Evolutionary conservation across 257 asterid species (phyloP).

Genomic region (Nyctanthes arbortristis): DNA sequence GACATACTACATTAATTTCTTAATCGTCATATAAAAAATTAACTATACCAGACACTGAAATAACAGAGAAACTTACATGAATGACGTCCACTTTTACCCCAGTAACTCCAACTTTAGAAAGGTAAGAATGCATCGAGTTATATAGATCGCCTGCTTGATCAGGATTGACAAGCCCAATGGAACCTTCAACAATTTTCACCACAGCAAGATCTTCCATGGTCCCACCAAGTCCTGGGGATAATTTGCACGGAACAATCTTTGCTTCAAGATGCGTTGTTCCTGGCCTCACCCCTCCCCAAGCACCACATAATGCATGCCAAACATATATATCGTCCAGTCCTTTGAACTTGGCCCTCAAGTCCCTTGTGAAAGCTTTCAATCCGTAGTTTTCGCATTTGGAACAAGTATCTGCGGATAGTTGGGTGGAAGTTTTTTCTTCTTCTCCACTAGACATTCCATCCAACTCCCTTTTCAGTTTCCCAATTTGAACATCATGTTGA

Average conservation of each 20-base stretch:
- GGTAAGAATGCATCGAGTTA: conserved; percentile 29
- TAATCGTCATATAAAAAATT: not conserved
- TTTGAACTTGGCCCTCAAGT: conserved; percentile 17
- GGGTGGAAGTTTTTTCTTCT: not conserved
- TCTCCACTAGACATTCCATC: conserved; percentile 22
- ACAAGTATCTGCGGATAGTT: not conserved
- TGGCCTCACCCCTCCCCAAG: conserved; percentile 31
- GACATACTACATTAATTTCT: not conserved
- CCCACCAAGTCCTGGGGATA: too few species aligned
- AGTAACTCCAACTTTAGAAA: conserved; percentile 26
- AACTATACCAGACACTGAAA: not conserved
- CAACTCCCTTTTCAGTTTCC: conserved; percentile 23
- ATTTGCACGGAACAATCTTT: conserved; percentile 20
- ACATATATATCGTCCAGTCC: conserved; percentile 31
- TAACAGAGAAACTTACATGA: conserved; percentile 2
- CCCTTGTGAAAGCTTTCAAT: conserved; percentile 20
- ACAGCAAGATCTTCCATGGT: conserved; percentile 33
- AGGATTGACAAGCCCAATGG: conserved; percentile 29
- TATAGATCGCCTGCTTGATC: conserved; percentile 22
- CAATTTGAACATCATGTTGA: conserved; percentile 17
- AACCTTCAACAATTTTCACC: conserved; percentile 25
- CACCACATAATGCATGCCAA: conserved; percentile 31
- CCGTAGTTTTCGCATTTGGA: not conserved
- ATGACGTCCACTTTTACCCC: conserved; percentile 34
- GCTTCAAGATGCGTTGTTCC: conserved; percentile 22